A percentile compares a stretch with the other conserved stretches of the same genome.
Evolutionary conservation across 257 asterid species (phyloP).

Genomic region (Mentha longifolia): DNA sequence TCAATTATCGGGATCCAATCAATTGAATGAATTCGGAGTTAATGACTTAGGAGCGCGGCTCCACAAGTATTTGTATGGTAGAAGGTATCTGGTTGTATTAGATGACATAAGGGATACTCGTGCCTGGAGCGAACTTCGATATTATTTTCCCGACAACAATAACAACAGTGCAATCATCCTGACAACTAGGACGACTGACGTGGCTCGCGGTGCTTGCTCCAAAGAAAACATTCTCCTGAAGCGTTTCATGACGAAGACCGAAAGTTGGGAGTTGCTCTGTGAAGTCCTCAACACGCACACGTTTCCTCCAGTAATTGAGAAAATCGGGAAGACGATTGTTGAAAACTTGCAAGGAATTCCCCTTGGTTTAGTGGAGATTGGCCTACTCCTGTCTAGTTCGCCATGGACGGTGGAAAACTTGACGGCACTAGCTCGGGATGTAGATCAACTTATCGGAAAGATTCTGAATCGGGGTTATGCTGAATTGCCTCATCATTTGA

Average conservation of each 20-base stretch:
- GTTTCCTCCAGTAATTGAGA: too few species aligned
- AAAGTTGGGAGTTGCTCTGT: constrained; percentile 15
- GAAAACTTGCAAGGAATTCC: constrained; percentile 31
- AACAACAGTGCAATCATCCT: neutral
- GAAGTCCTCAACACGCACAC: too few species aligned
- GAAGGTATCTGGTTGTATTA: too few species aligned
- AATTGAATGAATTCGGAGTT: neutral
- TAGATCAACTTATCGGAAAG: neutral
- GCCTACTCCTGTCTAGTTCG: neutral
- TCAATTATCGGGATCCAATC: neutral
- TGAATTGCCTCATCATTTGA: constrained; percentile 26
- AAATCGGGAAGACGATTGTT: constrained; percentile 10
- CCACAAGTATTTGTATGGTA: neutral
- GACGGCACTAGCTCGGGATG: constrained; percentile 11
- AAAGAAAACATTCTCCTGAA: too few species aligned
- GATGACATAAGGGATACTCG: constrained; percentile 1
- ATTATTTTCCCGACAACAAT: neutral
- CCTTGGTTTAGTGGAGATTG: constrained; percentile 10
- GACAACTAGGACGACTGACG: neutral
- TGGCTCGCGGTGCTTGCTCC: neutral
- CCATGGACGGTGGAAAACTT: neutral
- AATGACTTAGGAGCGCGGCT: neutral
- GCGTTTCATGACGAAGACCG: neutral
- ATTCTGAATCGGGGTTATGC: constrained; percentile 14
- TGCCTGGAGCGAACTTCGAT: neutral